Base-by-base conservation (phyloP, 306 rosid genomes). In the Prunus salicina region DNA sequence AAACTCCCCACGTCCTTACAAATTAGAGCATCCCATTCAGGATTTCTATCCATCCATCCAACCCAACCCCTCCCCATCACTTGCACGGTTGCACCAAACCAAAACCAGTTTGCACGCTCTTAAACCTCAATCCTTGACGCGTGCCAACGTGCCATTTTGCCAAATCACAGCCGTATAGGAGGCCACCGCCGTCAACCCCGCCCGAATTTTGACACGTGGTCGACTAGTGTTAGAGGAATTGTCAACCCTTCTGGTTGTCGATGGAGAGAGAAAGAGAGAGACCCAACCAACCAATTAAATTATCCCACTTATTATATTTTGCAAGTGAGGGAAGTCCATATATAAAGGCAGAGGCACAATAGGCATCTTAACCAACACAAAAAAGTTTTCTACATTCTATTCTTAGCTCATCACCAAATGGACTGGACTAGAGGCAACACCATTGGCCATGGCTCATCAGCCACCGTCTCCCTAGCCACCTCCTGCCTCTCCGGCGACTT, bases 391-490 rank as follows among this genome's bases (percentile, higher is more conserved):
- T 61, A 73, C 69, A 12, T 64, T 63, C 46, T 53, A 14, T 62
- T 52, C 46, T 80, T 75, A 20, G 55, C 70, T 67, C 64, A 8
- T 24, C 43, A 52, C 77, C 80, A 55, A 70, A 96, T 96, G 98
- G 80, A 79, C 69, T 91, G 99, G 99, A 86, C 82, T 4, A 88
- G 98, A 81, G 93, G 92, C 64, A 83, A 76, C 43, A 65, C 70
- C 81, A 63, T 96, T 73, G 98, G 99, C 84, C 87, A 60, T 1
- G 98, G 99, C 74, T 91, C 98, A 12, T 80, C 97, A 0, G 92
- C 97, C 91, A 82, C 89, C 61, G 96, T 96, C 78, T 86, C 80
- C 74, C 73, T 87, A 4, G 98, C 96, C 82, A 28, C 88, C 78
- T 53, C 82, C 41, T 10, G 11, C 56, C 0, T 0, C 52, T 75